Evolutionary conservation across 768 basidiomycete species (phyloP).

Genomic region (Suillus bovinus): DNA sequence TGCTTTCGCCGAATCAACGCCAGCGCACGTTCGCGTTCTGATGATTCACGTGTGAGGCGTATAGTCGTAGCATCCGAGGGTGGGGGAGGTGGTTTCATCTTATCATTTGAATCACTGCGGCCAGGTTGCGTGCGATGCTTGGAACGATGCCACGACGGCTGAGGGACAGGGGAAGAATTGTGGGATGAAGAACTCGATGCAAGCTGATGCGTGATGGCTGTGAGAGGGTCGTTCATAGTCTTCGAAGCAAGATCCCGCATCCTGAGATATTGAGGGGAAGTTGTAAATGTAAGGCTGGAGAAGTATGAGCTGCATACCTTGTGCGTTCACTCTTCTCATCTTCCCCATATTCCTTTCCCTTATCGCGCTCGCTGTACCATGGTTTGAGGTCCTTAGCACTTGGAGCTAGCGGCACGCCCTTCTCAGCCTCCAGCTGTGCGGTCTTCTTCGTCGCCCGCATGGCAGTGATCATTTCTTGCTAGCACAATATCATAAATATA

Average conservation of each 20-base stretch:
- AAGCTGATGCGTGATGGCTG: slow-evolving; percentile 69
- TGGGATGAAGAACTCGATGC: slow-evolving; percentile 39
- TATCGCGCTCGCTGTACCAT: slow-evolving; percentile 57
- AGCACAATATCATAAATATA: slow-evolving; percentile 7
- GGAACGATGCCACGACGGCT: slow-evolving; percentile 19
- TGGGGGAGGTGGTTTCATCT: slow-evolving; percentile 10
- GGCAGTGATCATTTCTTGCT: slow-evolving; percentile 49
- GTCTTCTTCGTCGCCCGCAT: slow-evolving; percentile 52
- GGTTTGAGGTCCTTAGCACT: slow-evolving; percentile 76
- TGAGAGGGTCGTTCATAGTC: slow-evolving; percentile 67
- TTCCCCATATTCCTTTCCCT: slow-evolving; percentile 26
- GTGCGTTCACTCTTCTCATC: slow-evolving; percentile 30
- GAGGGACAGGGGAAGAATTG: slow-evolving; percentile 22
- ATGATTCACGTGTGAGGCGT: slow-evolving; percentile 69
- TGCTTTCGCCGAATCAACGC: slow-evolving; percentile 68
- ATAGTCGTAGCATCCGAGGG: slow-evolving; percentile 44
- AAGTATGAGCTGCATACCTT: slow-evolving; percentile 31
- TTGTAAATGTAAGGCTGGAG: not conserved
- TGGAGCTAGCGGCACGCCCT: slow-evolving; percentile 74
- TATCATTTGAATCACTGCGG: slow-evolving; percentile 7
- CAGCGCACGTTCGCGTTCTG: slow-evolving; percentile 74
- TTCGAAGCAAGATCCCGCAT: slow-evolving; percentile 65
- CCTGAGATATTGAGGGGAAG: slow-evolving; percentile 36
- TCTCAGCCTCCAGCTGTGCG: slow-evolving; percentile 55
- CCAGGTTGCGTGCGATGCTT: slow-evolving; percentile 18